phyloP scores from a whole-genome alignment of 1,139 yeast species.

The Scheffersomyces parashehatae region DNA sequence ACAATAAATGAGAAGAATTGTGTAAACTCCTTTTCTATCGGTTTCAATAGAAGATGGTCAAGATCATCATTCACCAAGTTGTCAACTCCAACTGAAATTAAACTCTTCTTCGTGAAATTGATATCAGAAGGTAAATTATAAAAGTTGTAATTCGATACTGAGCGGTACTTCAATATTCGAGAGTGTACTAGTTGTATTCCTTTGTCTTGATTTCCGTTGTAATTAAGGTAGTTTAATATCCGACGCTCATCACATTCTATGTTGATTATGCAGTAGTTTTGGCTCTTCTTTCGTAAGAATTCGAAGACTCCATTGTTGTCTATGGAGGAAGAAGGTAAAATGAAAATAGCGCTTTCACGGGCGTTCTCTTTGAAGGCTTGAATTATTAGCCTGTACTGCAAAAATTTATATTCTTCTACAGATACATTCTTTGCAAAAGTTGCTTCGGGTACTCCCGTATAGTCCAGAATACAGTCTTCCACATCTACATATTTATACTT shows the following conservation, averaged over 20 bases:
- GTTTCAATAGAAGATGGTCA: slow-evolving; percentile 8
- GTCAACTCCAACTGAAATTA: slow-evolving; percentile 6
- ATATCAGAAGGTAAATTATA: slow-evolving; percentile 12
- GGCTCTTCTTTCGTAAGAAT: slow-evolving; percentile 4
- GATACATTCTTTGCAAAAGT: neutral
- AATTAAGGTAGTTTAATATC: slow-evolving; percentile 8
- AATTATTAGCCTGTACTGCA: slow-evolving; percentile 9
- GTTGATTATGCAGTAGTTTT: slow-evolving; percentile 10
- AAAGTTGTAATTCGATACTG: slow-evolving; percentile 11
- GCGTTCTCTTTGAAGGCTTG: slow-evolving; percentile 5
- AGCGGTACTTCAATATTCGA: slow-evolving; percentile 7
- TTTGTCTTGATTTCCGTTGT: slow-evolving; percentile 7
- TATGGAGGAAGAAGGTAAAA: slow-evolving; percentile 13
- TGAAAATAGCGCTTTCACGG: slow-evolving; percentile 5
- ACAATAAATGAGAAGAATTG: slow-evolving; percentile 11
- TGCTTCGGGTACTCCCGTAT: slow-evolving; percentile 1
- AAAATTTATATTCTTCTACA: slow-evolving; percentile 3
- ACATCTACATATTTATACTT: slow-evolving; percentile 13
- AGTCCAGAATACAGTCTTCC: slow-evolving; percentile 12
- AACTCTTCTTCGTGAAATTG: slow-evolving; percentile 3
- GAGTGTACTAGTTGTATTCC: slow-evolving; percentile 9
- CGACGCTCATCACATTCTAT: slow-evolving; percentile 14
- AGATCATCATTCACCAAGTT: neutral
- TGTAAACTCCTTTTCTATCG: slow-evolving; percentile 10
- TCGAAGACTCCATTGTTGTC: slow-evolving; percentile 8